Evolutionary conservation across 1,284 basidiomycete species (phyloP).

Genomic region (Hemileia vastatrix): DNA sequence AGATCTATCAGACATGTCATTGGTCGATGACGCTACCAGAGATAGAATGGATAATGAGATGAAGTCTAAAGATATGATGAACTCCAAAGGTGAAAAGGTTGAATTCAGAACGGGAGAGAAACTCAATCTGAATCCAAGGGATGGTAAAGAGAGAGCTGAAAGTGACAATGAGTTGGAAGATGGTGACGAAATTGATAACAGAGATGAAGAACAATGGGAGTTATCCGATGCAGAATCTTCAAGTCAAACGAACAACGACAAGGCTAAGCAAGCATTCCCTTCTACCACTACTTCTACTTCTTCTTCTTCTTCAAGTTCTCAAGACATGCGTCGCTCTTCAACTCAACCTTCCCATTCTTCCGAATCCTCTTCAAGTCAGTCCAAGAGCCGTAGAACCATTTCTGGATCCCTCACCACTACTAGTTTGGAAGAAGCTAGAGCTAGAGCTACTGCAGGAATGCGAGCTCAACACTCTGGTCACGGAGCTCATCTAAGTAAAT

Average conservation of each 20-base stretch:
- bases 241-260: no score
- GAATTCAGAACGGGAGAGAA: constrained; percentile 28
- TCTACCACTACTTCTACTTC: no score
- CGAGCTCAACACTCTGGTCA: constrained; percentile 31
- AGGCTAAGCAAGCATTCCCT: no score
- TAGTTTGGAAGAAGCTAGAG: constrained; percentile 33
- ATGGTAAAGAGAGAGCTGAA: constrained; percentile 5
- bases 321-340: neutral
- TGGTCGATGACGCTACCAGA: constrained; percentile 22
- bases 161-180: neutral
- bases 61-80: constrained; percentile 30
- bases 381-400: neutral
- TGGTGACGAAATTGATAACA: constrained; percentile 22
- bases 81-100: constrained; percentile 28
- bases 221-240: constrained; percentile 24
- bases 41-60: constrained; percentile 35
- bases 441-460: constrained; percentile 30
- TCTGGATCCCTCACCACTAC: constrained; percentile 27
- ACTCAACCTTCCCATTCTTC: neutral
- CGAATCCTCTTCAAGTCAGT: no score
- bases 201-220: constrained; percentile 25
- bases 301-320: neutral
- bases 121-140: neutral
- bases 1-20: constrained; percentile 25
- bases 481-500: constrained; percentile 31